These are phyloP conservation scores for Ophiostoma sp. DNA, from an alignment of 2,329 filamentous ascomycete species.

Conservation along the genomic window DNA sequence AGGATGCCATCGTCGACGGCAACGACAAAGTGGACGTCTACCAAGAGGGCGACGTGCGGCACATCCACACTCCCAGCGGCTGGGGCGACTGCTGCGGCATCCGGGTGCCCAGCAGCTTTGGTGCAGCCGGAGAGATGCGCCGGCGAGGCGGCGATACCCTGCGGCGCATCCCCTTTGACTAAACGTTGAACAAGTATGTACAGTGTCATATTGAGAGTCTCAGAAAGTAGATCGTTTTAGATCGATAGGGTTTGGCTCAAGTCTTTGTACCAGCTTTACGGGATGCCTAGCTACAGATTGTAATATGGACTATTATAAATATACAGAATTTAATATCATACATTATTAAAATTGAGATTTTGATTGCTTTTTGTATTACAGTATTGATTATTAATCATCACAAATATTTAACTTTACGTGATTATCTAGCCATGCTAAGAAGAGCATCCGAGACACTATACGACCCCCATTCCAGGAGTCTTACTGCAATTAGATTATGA, in stretches of 20 bases:
- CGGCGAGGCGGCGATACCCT: constrained; percentile 62
- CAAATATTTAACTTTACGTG: no score
- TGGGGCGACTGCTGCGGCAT: constrained; percentile 99
- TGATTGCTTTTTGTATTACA: no score
- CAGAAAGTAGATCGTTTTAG: neutral
- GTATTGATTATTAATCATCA: no score
- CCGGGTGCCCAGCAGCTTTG: constrained; percentile 89
- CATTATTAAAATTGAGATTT: neutral
- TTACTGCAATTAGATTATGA: no score
- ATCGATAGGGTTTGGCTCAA: neutral
- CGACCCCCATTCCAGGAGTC: no score
- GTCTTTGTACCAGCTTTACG: no score
- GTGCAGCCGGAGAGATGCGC: constrained; percentile 80
- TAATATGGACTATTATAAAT: no score
- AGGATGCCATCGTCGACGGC: constrained; percentile 42
- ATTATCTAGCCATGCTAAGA: no score
- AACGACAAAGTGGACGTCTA: constrained; percentile 57
- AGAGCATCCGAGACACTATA: no score
- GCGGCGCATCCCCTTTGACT: constrained; percentile 79
- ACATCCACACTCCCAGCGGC: constrained; percentile 63
- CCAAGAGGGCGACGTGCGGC: constrained; percentile 57
- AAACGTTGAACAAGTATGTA: constrained; percentile 19
- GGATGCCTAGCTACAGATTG: no score
- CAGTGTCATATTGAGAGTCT: neutral
- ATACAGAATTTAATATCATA: neutral